Percentiles rank a stretch among this genome's conserved stretches.
These are phyloP conservation scores for Colletotrichum liaoningense DNA, from an alignment of 2,329 filamentous ascomycete genomes.

Conservation along the genomic window DNA sequence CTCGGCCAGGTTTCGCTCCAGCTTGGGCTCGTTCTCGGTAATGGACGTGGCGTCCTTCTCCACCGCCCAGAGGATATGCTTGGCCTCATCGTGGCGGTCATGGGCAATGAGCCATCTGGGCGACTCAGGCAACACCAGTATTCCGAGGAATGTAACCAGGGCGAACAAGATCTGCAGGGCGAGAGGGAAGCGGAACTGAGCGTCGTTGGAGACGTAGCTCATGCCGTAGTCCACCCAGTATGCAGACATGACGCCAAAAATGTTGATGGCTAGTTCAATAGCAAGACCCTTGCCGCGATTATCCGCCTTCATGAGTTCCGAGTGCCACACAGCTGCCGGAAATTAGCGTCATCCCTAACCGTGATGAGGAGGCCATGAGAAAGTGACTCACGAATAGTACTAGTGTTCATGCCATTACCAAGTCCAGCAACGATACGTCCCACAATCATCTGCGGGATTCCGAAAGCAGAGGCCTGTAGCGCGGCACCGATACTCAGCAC, in stretches of 20 bases:
- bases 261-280: slow-evolving; percentile 51
- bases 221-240: slow-evolving; percentile 54
- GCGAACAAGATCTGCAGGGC: slow-evolving; percentile 57
- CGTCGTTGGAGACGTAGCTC: slow-evolving; percentile 47
- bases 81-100: slow-evolving; percentile 56
- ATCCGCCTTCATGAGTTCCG: slow-evolving; percentile 53
- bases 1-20: slow-evolving; percentile 45
- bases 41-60: slow-evolving; percentile 42
- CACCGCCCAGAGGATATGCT: slow-evolving; percentile 47
- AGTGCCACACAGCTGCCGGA: slow-evolving; percentile 51
- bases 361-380: background rate
- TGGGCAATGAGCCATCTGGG: slow-evolving; percentile 61
- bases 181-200: slow-evolving; percentile 57
- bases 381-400: slow-evolving; percentile 51
- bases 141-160: slow-evolving; percentile 46
- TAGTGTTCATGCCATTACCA: slow-evolving; percentile 60
- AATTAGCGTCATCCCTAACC: background rate
- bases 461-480: slow-evolving; percentile 55
- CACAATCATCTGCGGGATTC: slow-evolving; percentile 54
- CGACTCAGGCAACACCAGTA: slow-evolving; percentile 54
- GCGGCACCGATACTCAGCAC: slow-evolving; percentile 55
- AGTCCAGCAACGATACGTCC: slow-evolving; percentile 57
- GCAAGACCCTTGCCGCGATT: slow-evolving; percentile 48
- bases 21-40: slow-evolving; percentile 40
- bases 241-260: slow-evolving; percentile 48